Percentiles rank a stretch among this genome's conserved stretches.
These are phyloP conservation scores for Acanthamoeba royreba DNA, from an alignment of 208 protist species.

Conservation along the genomic window DNA sequence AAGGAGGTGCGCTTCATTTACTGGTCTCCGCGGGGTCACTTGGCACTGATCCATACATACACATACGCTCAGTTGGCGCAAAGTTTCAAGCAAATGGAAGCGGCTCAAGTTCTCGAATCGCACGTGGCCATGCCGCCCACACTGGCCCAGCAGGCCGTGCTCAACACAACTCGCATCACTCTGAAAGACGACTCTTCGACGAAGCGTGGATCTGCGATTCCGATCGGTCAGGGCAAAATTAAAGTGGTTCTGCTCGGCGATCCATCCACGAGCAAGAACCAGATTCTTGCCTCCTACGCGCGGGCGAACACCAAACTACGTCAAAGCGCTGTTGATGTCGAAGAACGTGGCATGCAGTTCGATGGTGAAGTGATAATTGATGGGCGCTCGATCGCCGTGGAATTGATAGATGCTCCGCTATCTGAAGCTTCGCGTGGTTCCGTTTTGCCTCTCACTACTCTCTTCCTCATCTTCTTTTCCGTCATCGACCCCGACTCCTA, in stretches of 20 bases:
- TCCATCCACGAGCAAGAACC: background rate
- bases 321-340: background rate
- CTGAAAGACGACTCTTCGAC: background rate
- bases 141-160: background rate
- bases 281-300: background rate
- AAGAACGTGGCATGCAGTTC: background rate
- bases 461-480: conserved; percentile 40
- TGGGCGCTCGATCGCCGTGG: background rate
- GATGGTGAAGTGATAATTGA: background rate
- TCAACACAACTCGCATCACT: background rate
- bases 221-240: background rate
- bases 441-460: background rate
- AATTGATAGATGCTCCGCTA: background rate
- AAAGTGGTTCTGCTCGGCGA: background rate
- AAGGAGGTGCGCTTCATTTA: background rate
- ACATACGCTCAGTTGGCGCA: background rate
- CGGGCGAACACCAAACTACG: background rate
- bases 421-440: background rate
- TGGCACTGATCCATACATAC: too few species aligned
- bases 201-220: background rate
- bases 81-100: background rate
- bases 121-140: background rate
- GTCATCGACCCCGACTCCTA: background rate
- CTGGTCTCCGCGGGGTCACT: too few species aligned
- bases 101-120: background rate